Base-by-base conservation (phyloP, 1,284 basidiomycete species). In the Trichosporon inkin region DNA sequence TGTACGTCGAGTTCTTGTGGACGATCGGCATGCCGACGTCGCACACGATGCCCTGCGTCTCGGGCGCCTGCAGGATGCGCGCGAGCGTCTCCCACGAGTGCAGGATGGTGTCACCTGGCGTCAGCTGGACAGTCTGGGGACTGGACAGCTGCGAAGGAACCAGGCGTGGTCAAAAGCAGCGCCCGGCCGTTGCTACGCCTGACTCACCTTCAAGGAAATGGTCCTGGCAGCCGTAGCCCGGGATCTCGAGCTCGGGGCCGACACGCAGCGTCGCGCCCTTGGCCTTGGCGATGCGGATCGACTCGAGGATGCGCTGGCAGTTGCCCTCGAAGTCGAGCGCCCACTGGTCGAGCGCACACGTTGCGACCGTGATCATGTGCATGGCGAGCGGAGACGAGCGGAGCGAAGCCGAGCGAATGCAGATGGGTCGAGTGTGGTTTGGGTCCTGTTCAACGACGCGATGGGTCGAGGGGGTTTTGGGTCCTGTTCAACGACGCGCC, bases 221-320 rank as follows among this genome's bases (percentile, higher is more conserved):
- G 74, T 97, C 93, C 55, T 92, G 82, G 76, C 94, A 97, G 2
- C 93, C 93, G 79, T 96, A 96, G 5, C 93, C 93, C 24, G 94
- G 88, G 66, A 99, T 92, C 79, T 99, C 96, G n/a, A 99, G 83
- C 77, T 98, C 95, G 17, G 96, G 96, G 1, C 96, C 96, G n/a
- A 99, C 94, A 70, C 96, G 84, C 32, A 99, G 80, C 3, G 87
- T 90, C 7, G 94, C 93, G n/a, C 93, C 92, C 55, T 86, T 82
- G 53, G 84, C 82, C 77, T 95, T 98, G 5, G 96, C 92, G 52
- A 92, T 84, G 6, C 81, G 80, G 66, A 99, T 98, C 64, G 93
- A 97, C 56, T 84, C 81, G 41, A 98, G 78, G 64, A 99, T 99
- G 19, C 96, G 86, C 64, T 94, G 88, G 68, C 88, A 84, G 73